Conservation (phyloP, 306 rosid genomes). For the Canavalia ensiformis region DNA sequence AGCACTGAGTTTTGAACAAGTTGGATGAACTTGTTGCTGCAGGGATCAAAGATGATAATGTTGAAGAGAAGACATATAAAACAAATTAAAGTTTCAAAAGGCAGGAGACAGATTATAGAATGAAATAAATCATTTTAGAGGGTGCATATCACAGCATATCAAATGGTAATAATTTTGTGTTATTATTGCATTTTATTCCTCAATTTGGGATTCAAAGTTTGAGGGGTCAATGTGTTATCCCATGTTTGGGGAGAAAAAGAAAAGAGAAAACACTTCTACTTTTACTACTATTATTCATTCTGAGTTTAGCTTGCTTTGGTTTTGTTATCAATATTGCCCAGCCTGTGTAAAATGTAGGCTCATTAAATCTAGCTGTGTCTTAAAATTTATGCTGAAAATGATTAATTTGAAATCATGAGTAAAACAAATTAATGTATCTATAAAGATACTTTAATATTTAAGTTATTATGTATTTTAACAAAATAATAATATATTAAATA, state of each 20-base stretch:
- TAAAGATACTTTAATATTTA: too few species aligned
- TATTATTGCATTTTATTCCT: constrained; percentile 31
- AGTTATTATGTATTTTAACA: too few species aligned
- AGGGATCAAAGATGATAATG: constrained; percentile 31
- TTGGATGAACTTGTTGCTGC: constrained; percentile 32
- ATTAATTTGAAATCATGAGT: too few species aligned
- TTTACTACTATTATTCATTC: background rate
- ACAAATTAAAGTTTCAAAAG: constrained; percentile 22
- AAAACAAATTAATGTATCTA: too few species aligned
- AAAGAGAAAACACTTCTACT: background rate
- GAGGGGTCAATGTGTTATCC: constrained; percentile 46
- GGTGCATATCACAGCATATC: constrained; percentile 63
- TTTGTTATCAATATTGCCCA: background rate
- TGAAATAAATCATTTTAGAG: constrained; percentile 46
- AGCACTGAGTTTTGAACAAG: constrained; percentile 44
- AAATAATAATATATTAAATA: too few species aligned
- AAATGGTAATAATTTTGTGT: constrained; percentile 37
- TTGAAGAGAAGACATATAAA: constrained; percentile 39
- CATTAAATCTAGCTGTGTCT: too few species aligned
- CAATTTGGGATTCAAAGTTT: constrained; percentile 38
- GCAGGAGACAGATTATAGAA: constrained; percentile 34
- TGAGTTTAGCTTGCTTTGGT: background rate
- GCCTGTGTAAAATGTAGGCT: too few species aligned
- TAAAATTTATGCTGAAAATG: too few species aligned
- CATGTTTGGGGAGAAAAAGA: constrained; percentile 41